phyloP scores from a whole-genome alignment of 1,284 basidiomycete genomes.

The Acaromyces ingoldii region DNA sequence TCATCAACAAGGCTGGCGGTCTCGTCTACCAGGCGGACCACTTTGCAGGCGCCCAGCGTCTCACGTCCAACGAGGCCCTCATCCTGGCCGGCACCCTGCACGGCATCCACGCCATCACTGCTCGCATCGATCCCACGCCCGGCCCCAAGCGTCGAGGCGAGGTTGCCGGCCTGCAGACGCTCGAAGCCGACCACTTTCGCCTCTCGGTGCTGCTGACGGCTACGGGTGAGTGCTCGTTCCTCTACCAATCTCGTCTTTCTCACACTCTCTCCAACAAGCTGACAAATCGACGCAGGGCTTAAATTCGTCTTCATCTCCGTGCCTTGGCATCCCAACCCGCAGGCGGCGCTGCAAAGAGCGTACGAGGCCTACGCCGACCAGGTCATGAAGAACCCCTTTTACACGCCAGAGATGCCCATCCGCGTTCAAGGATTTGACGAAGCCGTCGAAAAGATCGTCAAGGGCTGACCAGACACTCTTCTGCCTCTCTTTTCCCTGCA shows the following conservation, averaged over 20 bases:
- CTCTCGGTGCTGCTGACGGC: conserved; percentile 80
- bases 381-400: conserved; percentile 99
- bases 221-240: conserved; percentile 69
- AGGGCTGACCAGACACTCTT: conserved; percentile 10
- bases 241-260: too few species aligned
- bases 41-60: conserved; percentile 26
- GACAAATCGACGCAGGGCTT: conserved; percentile 64
- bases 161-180: conserved; percentile 68
- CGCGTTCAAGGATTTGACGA: conserved; percentile 81
- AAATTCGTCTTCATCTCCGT: conserved; percentile 91
- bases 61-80: conserved; percentile 92
- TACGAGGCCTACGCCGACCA: conserved; percentile 88
- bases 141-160: conserved; percentile 18
- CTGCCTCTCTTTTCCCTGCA: too few species aligned
- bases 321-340: conserved; percentile 62
- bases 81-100: conserved; percentile 95
- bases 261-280: background rate
- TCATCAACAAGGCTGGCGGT: conserved; percentile 98
- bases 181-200: conserved; percentile 90
- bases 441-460: conserved; percentile 50
- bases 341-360: conserved; percentile 61
- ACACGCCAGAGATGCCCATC: conserved; percentile 98
- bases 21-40: conserved; percentile 90
- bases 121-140: conserved; percentile 77
- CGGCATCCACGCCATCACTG: conserved; percentile 96